Percentiles rank a stretch among this genome's conserved stretches.
These are phyloP conservation scores for Colletotrichum musicola DNA, from an alignment of 2,329 filamentous ascomycete species.

Conservation along the genomic window DNA sequence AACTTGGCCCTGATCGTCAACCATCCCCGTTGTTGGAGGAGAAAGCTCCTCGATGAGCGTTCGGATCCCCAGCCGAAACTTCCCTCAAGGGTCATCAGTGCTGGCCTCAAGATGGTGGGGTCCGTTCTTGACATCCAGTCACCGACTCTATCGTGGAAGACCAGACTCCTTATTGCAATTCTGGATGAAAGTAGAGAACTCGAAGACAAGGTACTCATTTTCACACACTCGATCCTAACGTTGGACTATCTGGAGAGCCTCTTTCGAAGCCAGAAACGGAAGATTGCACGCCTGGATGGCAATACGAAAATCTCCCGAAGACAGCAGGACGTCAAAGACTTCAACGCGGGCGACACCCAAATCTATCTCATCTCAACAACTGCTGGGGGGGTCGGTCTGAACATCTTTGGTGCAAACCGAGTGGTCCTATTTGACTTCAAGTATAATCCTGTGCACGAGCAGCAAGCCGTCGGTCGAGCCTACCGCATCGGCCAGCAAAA, in stretches of 20 bases:
- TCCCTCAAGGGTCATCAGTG: slow-evolving; percentile 19
- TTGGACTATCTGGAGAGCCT: slow-evolving; percentile 76
- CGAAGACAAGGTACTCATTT: slow-evolving; percentile 83
- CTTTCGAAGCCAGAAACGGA: slow-evolving; percentile 62
- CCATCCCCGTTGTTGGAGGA: slow-evolving; percentile 63
- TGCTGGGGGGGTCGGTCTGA: slow-evolving; percentile 86
- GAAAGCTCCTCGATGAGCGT: slow-evolving; percentile 47
- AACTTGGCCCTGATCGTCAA: slow-evolving; percentile 63
- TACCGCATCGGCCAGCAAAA: slow-evolving; percentile 89
- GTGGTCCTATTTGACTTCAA: slow-evolving; percentile 88
- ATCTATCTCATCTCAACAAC: slow-evolving; percentile 86
- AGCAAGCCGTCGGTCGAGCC: slow-evolving; percentile 87
- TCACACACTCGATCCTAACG: slow-evolving; percentile 79
- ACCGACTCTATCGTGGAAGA: slow-evolving; percentile 74
- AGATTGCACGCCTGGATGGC: slow-evolving; percentile 76
- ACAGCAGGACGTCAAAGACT: slow-evolving; percentile 73
- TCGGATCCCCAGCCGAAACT: background rate
- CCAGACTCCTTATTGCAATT: slow-evolving; percentile 75
- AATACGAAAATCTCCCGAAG: slow-evolving; percentile 66
- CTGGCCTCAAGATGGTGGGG: slow-evolving; percentile 52
- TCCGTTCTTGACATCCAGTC: slow-evolving; percentile 55
- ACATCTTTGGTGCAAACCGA: slow-evolving; percentile 85
- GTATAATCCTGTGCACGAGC: slow-evolving; percentile 85
- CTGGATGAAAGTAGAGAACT: slow-evolving; percentile 71
- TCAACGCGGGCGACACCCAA: slow-evolving; percentile 70